phyloP scores from a whole-genome alignment of 306 rosid genomes.

The Cucumis melo region DNA sequence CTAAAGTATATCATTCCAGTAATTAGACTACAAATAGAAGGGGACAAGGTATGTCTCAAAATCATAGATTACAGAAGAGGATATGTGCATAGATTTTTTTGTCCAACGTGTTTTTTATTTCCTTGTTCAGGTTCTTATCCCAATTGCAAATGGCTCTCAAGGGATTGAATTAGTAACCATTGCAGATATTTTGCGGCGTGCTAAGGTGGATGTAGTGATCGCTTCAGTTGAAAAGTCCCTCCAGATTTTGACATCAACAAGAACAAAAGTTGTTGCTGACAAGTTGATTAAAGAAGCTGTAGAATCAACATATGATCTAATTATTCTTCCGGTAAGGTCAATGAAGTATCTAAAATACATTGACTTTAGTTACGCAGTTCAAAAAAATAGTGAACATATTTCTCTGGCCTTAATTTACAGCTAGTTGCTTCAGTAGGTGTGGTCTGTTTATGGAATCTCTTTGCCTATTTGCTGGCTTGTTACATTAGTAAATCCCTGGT shows the following conservation, averaged over 20 bases:
- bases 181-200: constrained; percentile 72
- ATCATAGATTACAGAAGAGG: neutral
- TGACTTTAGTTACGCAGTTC: neutral
- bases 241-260: constrained; percentile 47
- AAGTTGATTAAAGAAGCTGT: constrained; percentile 51
- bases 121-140: constrained; percentile 57
- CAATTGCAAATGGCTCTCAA: constrained; percentile 86
- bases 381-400: neutral
- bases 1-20: neutral
- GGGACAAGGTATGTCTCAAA: neutral
- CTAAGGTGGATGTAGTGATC: constrained; percentile 73
- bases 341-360: neutral
- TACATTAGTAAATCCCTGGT: neutral
- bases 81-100: neutral
- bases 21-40: neutral
- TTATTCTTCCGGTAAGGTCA: constrained; percentile 75
- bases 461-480: neutral
- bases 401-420: neutral
- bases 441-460: neutral
- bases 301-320: constrained; percentile 54
- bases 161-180: constrained; percentile 75
- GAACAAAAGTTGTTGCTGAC: constrained; percentile 81
- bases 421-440: neutral
- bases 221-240: constrained; percentile 68
- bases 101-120: neutral